Percentiles rank a stretch among this genome's conserved stretches.
Conservation (phyloP, 768 basidiomycete genomes). For the Dioszegia hungarica region DNA sequence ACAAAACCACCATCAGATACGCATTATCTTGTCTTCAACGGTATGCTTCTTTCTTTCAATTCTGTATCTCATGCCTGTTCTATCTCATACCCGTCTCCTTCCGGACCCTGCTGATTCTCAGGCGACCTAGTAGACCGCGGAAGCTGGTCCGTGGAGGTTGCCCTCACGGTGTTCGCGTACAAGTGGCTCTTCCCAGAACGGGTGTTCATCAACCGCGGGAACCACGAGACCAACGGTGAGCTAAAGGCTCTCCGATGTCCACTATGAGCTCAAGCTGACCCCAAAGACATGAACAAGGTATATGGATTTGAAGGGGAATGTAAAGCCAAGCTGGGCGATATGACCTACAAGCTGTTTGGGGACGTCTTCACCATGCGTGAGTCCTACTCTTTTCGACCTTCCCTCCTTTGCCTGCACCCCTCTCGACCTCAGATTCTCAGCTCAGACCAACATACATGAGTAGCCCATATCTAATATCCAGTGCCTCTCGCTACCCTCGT, state of each 20-base stretch:
- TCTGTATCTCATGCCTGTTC: no score
- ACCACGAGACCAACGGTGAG: slow-evolving; percentile 58
- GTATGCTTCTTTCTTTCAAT: slow-evolving; percentile 9
- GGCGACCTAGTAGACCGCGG: slow-evolving; percentile 16
- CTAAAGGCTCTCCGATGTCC: neutral
- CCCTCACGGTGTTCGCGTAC: slow-evolving; percentile 85
- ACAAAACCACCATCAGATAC: slow-evolving; percentile 78
- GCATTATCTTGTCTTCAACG: slow-evolving; percentile 57
- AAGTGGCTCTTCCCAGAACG: slow-evolving; percentile 92
- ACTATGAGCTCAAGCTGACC: neutral
- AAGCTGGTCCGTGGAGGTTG: slow-evolving; percentile 55
- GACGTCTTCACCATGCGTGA: slow-evolving; percentile 87
- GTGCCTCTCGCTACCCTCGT: slow-evolving; percentile 88
- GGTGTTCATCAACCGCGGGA: slow-evolving; percentile 92
- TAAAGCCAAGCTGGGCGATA: slow-evolving; percentile 93
- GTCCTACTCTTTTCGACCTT: neutral
- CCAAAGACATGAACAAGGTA: slow-evolving; percentile 77
- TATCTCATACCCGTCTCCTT: slow-evolving; percentile 50
- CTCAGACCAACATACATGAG: no score
- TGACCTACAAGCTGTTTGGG: slow-evolving; percentile 92
- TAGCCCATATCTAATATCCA: slow-evolving; percentile 40
- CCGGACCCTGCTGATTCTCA: neutral
- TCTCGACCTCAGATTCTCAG: no score
- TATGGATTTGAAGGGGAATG: slow-evolving; percentile 64
- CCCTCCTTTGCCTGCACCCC: no score